Evolutionary conservation across 352 stramenopile species (phyloP), one percentile per base, ranked within the genome.

Genomic region (Phytopythium chamaehyphon): DNA sequence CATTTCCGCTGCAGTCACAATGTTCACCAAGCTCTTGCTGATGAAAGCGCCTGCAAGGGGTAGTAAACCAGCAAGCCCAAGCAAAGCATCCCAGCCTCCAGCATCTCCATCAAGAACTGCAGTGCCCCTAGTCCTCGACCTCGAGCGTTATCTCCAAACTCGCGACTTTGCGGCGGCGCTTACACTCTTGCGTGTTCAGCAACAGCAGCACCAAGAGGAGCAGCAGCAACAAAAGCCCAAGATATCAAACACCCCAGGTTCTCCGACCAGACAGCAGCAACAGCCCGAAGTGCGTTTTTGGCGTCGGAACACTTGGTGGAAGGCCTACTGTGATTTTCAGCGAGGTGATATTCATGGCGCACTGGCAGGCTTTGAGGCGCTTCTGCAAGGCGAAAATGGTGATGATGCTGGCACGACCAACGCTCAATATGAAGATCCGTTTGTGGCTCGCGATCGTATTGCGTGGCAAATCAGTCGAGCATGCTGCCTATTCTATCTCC

Each of bases 251-350:
- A 40, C 21, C 12, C 0, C 26, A 14, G 15, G 16, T 5, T 49
- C 26, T 10, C 26, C n/a, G 15, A n/a, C 16, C 1, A 24, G 19
- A 6, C 0, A 37, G 9, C 19, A 47, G 21, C 26, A 12, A 19
- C 16, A 14, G 1, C 9, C 39, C n/a, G 26, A 59, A 15, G 31
- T 43, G 12, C 21, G 39, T 2, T 54, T 52, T 3, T 67, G 53
- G 64, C 46, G 47, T 5, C 28, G 60, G 23, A 79, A 69, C 33
- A 82, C 74, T 21, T 88, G 78, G 71, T 91, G 81, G 81, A 44
- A 59, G 14, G 77, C 77, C 37, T 91, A 89, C 58, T 89, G 76
- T 38, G 65, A 84, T 50, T 91, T 86, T 49, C 69, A 91, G 23
- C 57, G 47, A 23, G 69, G 76, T 22, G 57, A 86, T 31, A 83